Conservation (phyloP, 2,329 filamentous ascomycete species). For the Neonectria hederae region DNA sequence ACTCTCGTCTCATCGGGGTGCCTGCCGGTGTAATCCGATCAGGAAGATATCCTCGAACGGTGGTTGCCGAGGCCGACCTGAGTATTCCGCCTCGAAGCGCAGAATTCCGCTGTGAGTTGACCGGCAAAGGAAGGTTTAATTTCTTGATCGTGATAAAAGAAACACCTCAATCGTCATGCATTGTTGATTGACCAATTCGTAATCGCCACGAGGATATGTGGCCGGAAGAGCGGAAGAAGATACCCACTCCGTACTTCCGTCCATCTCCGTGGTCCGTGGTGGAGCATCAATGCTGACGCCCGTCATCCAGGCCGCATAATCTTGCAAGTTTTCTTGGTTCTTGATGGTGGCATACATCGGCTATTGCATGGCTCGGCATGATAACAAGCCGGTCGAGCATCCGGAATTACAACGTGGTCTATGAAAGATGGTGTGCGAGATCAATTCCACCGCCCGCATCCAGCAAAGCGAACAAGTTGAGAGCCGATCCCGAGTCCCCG, state of each 20-base stretch:
- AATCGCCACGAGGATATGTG: neutral
- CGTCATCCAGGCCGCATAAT: neutral
- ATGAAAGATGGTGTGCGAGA: conserved; percentile 52
- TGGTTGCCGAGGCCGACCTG: neutral
- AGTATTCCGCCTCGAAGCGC: neutral
- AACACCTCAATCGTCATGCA: neutral
- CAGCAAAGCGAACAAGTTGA: conserved; percentile 62
- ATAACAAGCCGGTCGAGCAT: neutral
- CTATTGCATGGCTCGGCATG: neutral
- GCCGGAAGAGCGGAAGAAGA: neutral
- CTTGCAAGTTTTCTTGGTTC: neutral
- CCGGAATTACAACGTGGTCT: neutral
- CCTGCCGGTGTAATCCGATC: neutral
- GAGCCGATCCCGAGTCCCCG: conserved; percentile 53
- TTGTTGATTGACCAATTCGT: neutral
- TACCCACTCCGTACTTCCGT: neutral
- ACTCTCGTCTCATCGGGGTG: neutral
- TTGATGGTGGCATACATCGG: neutral
- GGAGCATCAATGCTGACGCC: neutral
- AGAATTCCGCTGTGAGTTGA: neutral
- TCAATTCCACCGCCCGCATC: conserved; percentile 64
- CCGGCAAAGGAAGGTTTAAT: neutral
- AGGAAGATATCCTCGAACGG: neutral
- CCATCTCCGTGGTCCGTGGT: neutral
- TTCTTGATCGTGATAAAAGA: neutral